Percentiles rank a stretch among this genome's conserved stretches.
Evolutionary conservation across 805 yeast species (phyloP).

Genomic region (Saccharomycopsis malanga): DNA sequence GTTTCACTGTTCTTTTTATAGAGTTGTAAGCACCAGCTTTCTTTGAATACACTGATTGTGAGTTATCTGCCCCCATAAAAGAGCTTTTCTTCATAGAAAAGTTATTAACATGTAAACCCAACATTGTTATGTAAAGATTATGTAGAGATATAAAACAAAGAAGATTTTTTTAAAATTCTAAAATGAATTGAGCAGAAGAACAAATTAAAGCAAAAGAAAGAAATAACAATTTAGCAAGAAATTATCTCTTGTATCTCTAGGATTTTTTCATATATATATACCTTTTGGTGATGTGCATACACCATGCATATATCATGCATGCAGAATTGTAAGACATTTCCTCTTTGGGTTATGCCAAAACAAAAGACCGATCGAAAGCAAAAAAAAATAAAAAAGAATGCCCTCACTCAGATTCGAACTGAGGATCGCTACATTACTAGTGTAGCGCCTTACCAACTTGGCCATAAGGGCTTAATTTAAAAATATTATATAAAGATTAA

Average conservation of each 20-base stretch:
- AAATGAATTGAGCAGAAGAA: background rate
- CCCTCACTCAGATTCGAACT: slow-evolving; percentile 34
- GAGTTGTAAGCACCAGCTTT: background rate
- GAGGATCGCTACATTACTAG: slow-evolving; percentile 34
- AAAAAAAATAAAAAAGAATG: slow-evolving; percentile 22
- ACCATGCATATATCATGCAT: background rate
- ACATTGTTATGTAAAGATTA: background rate
- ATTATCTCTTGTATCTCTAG: background rate
- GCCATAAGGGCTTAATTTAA: slow-evolving; percentile 30
- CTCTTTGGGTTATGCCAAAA: background rate
- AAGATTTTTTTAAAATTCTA: background rate
- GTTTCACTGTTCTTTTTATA: background rate
- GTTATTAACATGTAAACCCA: background rate
- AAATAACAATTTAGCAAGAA: background rate
- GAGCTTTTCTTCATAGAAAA: background rate
- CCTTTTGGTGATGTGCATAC: background rate
- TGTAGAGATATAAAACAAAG: background rate
- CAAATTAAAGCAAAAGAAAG: background rate
- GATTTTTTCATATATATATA: background rate
- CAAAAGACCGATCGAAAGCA: background rate
- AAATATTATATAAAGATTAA: no score
- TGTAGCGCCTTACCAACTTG: slow-evolving; percentile 35
- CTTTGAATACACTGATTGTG: background rate
- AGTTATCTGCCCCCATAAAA: background rate
- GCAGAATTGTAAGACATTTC: background rate